These are phyloP conservation scores for Rhodamnia argentea DNA, from an alignment of 345 rosid species.

Conservation along the genomic window DNA sequence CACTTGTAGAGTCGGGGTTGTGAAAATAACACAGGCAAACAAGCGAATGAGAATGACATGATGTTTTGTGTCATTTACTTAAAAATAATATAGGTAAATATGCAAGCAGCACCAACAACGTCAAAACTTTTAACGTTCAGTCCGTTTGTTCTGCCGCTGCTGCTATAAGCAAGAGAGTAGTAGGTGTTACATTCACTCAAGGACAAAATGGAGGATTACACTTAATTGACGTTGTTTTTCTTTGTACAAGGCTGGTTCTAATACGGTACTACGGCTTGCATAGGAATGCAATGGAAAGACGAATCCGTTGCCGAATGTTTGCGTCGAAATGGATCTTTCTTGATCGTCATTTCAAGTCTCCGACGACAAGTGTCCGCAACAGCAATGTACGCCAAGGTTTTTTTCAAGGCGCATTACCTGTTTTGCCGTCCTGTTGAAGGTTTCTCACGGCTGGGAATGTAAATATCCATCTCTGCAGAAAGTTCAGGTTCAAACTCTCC, in stretches of 20 bases:
- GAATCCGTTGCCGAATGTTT: not conserved
- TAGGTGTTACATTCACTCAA: not conserved
- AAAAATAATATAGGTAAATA: too few relatives aligned
- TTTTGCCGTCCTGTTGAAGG: not conserved
- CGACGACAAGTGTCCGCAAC: not conserved
- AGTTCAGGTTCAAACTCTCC: conserved; percentile 38
- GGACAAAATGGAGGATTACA: not conserved
- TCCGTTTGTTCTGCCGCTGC: not conserved
- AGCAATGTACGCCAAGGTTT: not conserved
- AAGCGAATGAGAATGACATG: too few relatives aligned
- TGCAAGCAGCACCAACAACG: not conserved
- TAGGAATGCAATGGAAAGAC: not conserved
- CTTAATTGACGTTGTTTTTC: not conserved
- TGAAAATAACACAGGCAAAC: too few relatives aligned
- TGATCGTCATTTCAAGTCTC: not conserved
- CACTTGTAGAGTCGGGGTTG: too few relatives aligned
- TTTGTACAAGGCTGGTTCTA: conserved; percentile 2
- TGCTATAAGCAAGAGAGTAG: not conserved
- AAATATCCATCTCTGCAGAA: not conserved
- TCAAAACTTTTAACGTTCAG: not conserved
- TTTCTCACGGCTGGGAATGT: not conserved
- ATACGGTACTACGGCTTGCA: not conserved
- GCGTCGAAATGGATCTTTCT: not conserved
- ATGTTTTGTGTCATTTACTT: too few relatives aligned
- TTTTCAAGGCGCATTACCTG: not conserved